Evolutionary conservation across 2,329 filamentous ascomycete genomes (phyloP), one percentile per base, ranked within the genome.

Genomic region (Dichotomopilus funicola): DNA sequence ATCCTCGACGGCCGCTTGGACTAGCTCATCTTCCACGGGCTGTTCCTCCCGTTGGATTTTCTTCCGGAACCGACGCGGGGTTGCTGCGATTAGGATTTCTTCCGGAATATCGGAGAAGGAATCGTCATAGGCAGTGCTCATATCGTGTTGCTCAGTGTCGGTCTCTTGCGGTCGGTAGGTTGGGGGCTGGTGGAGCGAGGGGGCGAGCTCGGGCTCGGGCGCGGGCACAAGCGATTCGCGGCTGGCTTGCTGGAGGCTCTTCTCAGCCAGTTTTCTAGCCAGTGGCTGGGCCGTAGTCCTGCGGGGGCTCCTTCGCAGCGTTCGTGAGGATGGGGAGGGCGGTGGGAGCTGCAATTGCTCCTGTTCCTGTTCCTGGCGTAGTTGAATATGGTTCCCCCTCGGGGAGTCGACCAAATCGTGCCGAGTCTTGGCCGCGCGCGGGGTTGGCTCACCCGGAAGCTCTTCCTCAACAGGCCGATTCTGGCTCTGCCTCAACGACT

Each of bases 81-180:
- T 79, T 4, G 77, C 79, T 34, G 77, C 77, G 11, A 71, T 72
- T 4, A 82, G 72, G 2, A 81, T 68, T 4, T 67, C 72, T 12
- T 78, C 73, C 0, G 80, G 78, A 12, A 82, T 79, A 51, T 80
- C 78, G 0, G 79, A 82, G 60, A 82, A 83, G 0, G 78, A 80
- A 59, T 82, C 79, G 1, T 81, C 77, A 45, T 80, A 78, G 34
- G 66, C 49, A 27, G 19, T 27, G 41, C 66, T 68, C 2, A 68
- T 66, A 1, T 64, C 0, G 60, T 51, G 8, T 41, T 47, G 5
- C 45, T 57, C 35, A 63, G 54, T 38, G 37, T 38, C 44, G 10
- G 7, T 34, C 10, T 53, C 43, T 6, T 46, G 36, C 13, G 37
- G 51, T 1, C 9, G 12, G 3, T 49, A 34, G n/a, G 45, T 9